These are phyloP conservation scores for Corynascus novoguineensis DNA, from an alignment of 495 filamentous ascomycete species.

Conservation along the genomic window DNA sequence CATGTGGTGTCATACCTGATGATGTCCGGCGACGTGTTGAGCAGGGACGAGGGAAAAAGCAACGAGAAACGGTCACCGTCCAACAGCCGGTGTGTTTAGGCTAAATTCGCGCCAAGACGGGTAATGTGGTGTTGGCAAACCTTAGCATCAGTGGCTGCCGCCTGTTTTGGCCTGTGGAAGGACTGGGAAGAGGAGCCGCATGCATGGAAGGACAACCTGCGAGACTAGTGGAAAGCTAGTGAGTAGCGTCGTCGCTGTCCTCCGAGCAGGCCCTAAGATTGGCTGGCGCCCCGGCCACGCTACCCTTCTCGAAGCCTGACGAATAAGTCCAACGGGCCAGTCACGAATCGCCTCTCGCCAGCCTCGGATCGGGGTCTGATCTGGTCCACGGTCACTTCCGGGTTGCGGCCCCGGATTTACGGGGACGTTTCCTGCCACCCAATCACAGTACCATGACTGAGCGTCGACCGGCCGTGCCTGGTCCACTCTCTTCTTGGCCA, in stretches of 20 bases:
- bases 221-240: too few relatives aligned
- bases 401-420: slow-evolving; percentile 15
- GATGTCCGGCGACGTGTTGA: background rate
- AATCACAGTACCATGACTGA: slow-evolving; percentile 6
- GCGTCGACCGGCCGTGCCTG: background rate
- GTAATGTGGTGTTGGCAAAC: slow-evolving; percentile 14
- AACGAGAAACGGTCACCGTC: background rate
- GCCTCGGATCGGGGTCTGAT: background rate
- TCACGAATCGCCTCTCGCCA: background rate
- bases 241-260: background rate
- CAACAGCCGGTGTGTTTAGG: slow-evolving; percentile 18
- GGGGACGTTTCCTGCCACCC: slow-evolving; percentile 17
- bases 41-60: background rate
- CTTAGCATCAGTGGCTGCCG: slow-evolving; percentile 2
- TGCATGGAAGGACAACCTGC: slow-evolving; percentile 3
- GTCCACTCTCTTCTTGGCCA: background rate
- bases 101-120: slow-evolving; percentile 28
- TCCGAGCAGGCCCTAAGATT: slow-evolving; percentile 4
- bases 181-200: slow-evolving; percentile 4
- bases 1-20: background rate
- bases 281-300: slow-evolving; percentile 7
- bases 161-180: background rate
- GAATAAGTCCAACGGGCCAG: background rate
- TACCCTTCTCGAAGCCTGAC: slow-evolving; percentile 11
- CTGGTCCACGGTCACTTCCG: background rate